Conservation (phyloP, 2,329 filamentous ascomycete species). For the Apiospora aurea region DNA sequence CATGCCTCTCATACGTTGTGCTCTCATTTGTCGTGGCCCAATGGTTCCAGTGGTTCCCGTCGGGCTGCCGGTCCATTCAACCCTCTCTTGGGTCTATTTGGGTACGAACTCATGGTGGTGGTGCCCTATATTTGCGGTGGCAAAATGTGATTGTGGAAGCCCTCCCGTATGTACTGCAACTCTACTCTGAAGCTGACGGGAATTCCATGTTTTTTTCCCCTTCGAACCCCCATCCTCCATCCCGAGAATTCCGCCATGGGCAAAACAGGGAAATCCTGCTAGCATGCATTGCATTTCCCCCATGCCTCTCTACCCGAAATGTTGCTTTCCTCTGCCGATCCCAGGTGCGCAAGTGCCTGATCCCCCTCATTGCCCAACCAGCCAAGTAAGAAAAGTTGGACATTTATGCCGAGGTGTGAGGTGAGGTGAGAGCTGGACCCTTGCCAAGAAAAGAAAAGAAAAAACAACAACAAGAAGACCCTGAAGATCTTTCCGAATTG, state of each 20-base stretch:
- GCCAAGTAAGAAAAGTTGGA: neutral
- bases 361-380: neutral
- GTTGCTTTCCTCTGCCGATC: neutral
- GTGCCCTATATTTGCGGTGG: neutral
- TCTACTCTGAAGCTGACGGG: neutral
- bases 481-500: constrained; percentile 17
- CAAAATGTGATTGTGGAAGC: neutral
- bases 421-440: neutral
- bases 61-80: neutral
- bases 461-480: too few relatives aligned
- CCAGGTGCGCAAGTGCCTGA: neutral
- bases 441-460: constrained; percentile 13
- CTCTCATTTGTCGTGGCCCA: constrained; percentile 6
- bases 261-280: constrained; percentile 18
- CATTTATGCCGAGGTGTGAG: neutral
- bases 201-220: constrained; percentile 1
- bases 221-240: neutral
- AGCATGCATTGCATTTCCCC: neutral
- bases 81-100: neutral
- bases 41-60: neutral
- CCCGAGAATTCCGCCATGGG: constrained; percentile 6
- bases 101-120: neutral
- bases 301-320: neutral
- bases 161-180: neutral
- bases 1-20: constrained; percentile 3